Conservation (phyloP, 495 filamentous ascomycete genomes). For the Penicillium tannophilum region DNA sequence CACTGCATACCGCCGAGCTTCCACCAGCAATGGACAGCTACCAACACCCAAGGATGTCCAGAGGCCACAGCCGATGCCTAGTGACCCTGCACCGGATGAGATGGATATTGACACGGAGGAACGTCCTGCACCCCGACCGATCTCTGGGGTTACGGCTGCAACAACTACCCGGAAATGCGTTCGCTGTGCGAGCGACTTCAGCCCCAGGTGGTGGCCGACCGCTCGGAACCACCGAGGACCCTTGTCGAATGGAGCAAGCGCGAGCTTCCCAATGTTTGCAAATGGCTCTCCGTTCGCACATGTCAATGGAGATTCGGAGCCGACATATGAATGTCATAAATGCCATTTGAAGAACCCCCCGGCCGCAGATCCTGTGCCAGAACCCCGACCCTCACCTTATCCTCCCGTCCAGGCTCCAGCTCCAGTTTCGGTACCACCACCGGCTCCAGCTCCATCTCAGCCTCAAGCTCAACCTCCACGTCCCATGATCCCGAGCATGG, state of each 20-base stretch:
- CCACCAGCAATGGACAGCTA: slow-evolving; percentile 33
- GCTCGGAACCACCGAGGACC: slow-evolving; percentile 34
- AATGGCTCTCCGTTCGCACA: slow-evolving; percentile 28
- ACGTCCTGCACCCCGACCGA: slow-evolving; percentile 21
- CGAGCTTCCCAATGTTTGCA: slow-evolving; percentile 19
- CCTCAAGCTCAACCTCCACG: slow-evolving; percentile 18
- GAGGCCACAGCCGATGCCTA: slow-evolving; percentile 28
- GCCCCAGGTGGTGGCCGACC: slow-evolving; percentile 48
- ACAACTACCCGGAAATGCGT: slow-evolving; percentile 38
- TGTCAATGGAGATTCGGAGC: slow-evolving; percentile 35
- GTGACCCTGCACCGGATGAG: slow-evolving; percentile 35
- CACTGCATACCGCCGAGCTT: slow-evolving; percentile 40
- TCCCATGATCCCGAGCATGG: slow-evolving; percentile 37
- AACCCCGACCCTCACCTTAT: slow-evolving; percentile 42
- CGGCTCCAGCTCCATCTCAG: not conserved
- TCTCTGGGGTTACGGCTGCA: slow-evolving; percentile 7
- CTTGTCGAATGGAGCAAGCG: slow-evolving; percentile 30
- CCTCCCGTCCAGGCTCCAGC: slow-evolving; percentile 7
- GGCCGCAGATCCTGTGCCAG: slow-evolving; percentile 26
- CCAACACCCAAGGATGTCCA: slow-evolving; percentile 31
- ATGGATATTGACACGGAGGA: slow-evolving; percentile 43
- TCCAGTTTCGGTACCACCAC: not conserved
- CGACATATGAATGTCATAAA: slow-evolving; percentile 52
- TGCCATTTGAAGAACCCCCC: slow-evolving; percentile 49
- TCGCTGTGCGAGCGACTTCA: slow-evolving; percentile 42